A percentile compares a stretch with the other conserved stretches of the same genome.
These are phyloP conservation scores for Penicillium sp. DNA, from an alignment of 2,329 filamentous ascomycete genomes.

Conservation along the genomic window DNA sequence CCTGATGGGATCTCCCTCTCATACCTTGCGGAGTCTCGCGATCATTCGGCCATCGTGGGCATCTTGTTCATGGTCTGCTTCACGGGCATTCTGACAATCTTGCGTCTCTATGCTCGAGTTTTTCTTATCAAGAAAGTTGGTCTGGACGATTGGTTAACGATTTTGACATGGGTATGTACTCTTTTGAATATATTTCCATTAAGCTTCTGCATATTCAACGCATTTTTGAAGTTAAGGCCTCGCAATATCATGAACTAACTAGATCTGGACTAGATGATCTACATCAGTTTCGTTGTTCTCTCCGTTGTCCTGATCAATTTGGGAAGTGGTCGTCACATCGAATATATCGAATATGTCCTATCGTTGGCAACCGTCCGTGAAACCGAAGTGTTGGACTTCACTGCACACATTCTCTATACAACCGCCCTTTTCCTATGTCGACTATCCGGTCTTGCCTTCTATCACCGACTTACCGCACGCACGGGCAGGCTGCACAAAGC, in stretches of 20 bases:
- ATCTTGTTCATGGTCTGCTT: slow-evolving; percentile 32
- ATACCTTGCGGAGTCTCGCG: slow-evolving; percentile 30
- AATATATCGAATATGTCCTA: slow-evolving; percentile 47
- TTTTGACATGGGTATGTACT: slow-evolving; percentile 45
- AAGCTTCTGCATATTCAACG: not conserved
- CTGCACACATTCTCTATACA: slow-evolving; percentile 55
- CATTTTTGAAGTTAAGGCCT: not conserved
- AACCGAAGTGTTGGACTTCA: slow-evolving; percentile 52
- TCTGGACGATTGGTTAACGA: slow-evolving; percentile 52
- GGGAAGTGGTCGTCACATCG: slow-evolving; percentile 46
- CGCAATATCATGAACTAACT: not conserved
- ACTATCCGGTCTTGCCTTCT: slow-evolving; percentile 55
- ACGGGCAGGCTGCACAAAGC: slow-evolving; percentile 22
- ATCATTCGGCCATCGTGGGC: slow-evolving; percentile 26
- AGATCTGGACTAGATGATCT: slow-evolving; percentile 23
- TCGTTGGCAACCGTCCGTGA: slow-evolving; percentile 40
- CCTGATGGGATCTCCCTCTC: slow-evolving; percentile 24
- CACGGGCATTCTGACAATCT: slow-evolving; percentile 34
- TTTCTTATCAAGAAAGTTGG: slow-evolving; percentile 46
- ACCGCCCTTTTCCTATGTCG: slow-evolving; percentile 52
- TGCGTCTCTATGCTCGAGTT: slow-evolving; percentile 49
- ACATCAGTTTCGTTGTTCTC: slow-evolving; percentile 48
- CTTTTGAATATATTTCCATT: not conserved
- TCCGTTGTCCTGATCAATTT: slow-evolving; percentile 47
- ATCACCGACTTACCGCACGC: slow-evolving; percentile 47